A percentile compares a stretch with the other conserved stretches of the same genome.
Conservation (phyloP, 495 filamentous ascomycete species). For the Lasiosphaeris hirsuta region DNA sequence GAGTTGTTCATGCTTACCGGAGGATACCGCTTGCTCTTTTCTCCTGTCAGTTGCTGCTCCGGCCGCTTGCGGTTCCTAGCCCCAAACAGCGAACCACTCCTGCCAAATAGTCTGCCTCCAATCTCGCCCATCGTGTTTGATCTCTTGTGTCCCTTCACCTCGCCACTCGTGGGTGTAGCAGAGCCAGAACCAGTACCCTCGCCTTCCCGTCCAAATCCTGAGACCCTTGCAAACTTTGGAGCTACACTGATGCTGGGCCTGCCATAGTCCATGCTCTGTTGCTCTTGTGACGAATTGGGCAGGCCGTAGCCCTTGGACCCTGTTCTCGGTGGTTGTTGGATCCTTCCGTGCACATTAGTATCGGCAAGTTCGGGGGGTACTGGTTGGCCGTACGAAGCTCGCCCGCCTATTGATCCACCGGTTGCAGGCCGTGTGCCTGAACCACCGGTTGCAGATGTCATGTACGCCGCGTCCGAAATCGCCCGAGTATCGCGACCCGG, state of each 20-base stretch:
- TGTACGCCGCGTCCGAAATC: slow-evolving; percentile 47
- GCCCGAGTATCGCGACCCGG: slow-evolving; percentile 54
- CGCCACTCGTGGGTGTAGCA: slow-evolving; percentile 11
- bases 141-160: slow-evolving; percentile 74
- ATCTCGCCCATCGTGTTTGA: slow-evolving; percentile 86
- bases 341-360: slow-evolving; percentile 86
- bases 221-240: slow-evolving; percentile 48
- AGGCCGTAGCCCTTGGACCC: slow-evolving; percentile 71
- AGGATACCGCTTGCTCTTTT: slow-evolving; percentile 63
- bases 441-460: slow-evolving; percentile 35
- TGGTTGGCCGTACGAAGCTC: slow-evolving; percentile 86
- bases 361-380: slow-evolving; percentile 81
- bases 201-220: slow-evolving; percentile 36
- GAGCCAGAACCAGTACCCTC: slow-evolving; percentile 3
- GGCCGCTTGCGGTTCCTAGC: slow-evolving; percentile 47
- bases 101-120: slow-evolving; percentile 72
- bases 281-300: slow-evolving; percentile 60
- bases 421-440: slow-evolving; percentile 68
- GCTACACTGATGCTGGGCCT: slow-evolving; percentile 58
- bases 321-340: slow-evolving; percentile 78
- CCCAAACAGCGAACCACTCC: slow-evolving; percentile 75
- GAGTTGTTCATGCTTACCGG: slow-evolving; percentile 75
- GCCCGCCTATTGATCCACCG: slow-evolving; percentile 75
- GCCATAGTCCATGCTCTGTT: slow-evolving; percentile 47
- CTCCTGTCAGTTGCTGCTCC: slow-evolving; percentile 36